Evolutionary conservation across 257 asterid genomes (phyloP), one percentile per base, ranked within the genome.

Genomic region (Leonotis leonurus): DNA sequence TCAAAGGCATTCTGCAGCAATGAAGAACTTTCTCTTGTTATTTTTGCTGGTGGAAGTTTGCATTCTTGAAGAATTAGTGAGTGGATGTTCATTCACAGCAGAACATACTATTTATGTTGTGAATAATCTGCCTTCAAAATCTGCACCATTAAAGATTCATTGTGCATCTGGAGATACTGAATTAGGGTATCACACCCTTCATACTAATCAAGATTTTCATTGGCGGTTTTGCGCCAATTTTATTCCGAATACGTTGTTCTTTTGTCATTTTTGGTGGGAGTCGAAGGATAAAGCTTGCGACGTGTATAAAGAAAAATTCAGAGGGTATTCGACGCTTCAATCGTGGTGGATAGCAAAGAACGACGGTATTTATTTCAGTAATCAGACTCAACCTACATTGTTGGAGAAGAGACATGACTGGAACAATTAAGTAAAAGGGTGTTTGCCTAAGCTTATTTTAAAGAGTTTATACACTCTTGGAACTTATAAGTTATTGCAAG

Each of bases 301-400:
- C 9, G 49, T 41, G 14, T 41, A n/a, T 16, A 6, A n/a, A n/a
- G n/a, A n/a, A n/a, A n/a, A n/a, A n/a, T n/a, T n/a, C n/a, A n/a
- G n/a, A n/a, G n/a, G n/a, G n/a, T n/a, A n/a, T n/a, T n/a, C n/a
- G n/a, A n/a, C n/a, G n/a, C n/a, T n/a, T n/a, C n/a, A n/a, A n/a
- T n/a, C n/a, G n/a, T n/a, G n/a, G n/a, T n/a, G 66, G 54, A 3
- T 60, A 4, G 66, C 29, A 5, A 60, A 41, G n/a, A n/a, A n/a
- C n/a, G n/a, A n/a, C n/a, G n/a, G n/a, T n/a, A n/a, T n/a, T n/a
- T n/a, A n/a, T n/a, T 60, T 24, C 5, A 25, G 4, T 4, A n/a
- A n/a, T 3, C 8, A 57, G 1, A 18, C 43, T 2, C 2, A 39
- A n/a, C n/a, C n/a, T n/a, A n/a, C n/a, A n/a, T n/a, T n/a, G n/a